phyloP scores from a whole-genome alignment of 305 asterid species.

The Fraxinus sp. region DNA sequence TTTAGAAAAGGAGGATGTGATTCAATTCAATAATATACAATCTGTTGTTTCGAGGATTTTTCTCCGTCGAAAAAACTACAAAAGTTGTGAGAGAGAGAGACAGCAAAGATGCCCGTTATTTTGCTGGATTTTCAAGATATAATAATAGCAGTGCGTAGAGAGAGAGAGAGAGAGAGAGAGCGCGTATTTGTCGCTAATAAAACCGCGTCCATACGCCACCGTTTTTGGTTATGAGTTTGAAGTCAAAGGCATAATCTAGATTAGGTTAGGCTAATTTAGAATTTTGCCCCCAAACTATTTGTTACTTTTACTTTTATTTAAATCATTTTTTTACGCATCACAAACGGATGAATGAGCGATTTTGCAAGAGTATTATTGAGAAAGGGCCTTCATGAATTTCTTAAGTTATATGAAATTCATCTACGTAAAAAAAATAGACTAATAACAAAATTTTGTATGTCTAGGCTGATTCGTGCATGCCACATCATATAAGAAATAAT shows the following conservation, averaged over 20 bases:
- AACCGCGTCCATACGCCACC: slow-evolving; percentile 30
- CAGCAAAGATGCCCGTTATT: slow-evolving; percentile 47
- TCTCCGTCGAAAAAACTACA: slow-evolving; percentile 14
- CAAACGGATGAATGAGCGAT: background rate
- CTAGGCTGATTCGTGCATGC: background rate
- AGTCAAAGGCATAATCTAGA: slow-evolving; percentile 21
- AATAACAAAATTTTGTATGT: background rate
- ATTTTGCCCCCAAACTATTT: slow-evolving; percentile 18
- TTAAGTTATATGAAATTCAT: no score
- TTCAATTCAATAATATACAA: background rate
- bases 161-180: background rate
- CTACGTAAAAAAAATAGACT: background rate
- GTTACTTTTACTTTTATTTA: background rate
- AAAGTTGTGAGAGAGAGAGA: slow-evolving; percentile 13
- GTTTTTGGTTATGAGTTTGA: slow-evolving; percentile 26
- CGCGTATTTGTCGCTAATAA: slow-evolving; percentile 17
- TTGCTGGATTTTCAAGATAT: slow-evolving; percentile 34
- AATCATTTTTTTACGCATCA: background rate
- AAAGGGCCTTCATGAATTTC: background rate
- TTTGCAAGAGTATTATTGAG: background rate
- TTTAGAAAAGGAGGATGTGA: slow-evolving; percentile 13
- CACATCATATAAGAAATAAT: background rate
- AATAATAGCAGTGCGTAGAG: slow-evolving; percentile 22
- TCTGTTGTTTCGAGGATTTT: slow-evolving; percentile 13
- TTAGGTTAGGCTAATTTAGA: slow-evolving; percentile 18